phyloP scores from a whole-genome alignment of 495 filamentous ascomycete species.

The Hypoxylon lienhwacheense region DNA sequence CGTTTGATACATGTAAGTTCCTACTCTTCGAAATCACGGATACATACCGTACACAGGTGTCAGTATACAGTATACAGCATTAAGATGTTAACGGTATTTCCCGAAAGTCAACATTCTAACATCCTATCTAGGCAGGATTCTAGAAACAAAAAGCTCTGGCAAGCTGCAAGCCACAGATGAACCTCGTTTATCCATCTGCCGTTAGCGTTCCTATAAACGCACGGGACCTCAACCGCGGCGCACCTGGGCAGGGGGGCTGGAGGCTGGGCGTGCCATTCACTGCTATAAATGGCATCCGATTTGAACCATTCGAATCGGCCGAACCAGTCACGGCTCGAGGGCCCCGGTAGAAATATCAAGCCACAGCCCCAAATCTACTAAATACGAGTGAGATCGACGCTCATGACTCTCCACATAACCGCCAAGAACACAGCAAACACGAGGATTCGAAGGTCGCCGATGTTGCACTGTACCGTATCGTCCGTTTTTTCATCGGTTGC shows the following conservation, averaged over 20 bases:
- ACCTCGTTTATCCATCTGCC: constrained; percentile 22
- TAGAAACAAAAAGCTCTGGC: constrained; percentile 14
- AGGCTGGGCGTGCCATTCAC: constrained; percentile 11
- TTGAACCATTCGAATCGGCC: constrained; percentile 2
- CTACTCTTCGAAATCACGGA: too few species aligned
- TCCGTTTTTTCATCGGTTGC: too few species aligned
- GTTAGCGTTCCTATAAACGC: constrained; percentile 25
- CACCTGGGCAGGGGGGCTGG: too few species aligned
- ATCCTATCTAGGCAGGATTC: constrained; percentile 16
- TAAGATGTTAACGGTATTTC: too few species aligned
- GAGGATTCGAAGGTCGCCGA: constrained; percentile 21
- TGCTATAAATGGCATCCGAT: constrained; percentile 28
- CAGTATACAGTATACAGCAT: too few species aligned
- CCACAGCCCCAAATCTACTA: constrained; percentile 32
- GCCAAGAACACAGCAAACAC: constrained; percentile 24
- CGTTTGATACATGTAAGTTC: too few species aligned
- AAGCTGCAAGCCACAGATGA: background rate
- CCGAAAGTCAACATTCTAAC: background rate
- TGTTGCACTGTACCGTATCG: constrained; percentile 20
- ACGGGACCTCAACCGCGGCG: constrained; percentile 9
- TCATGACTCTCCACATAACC: constrained; percentile 21
- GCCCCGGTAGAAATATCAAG: constrained; percentile 20
- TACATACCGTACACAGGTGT: too few species aligned
- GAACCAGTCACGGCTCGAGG: constrained; percentile 19
- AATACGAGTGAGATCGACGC: constrained; percentile 37